Conservation (phyloP, 106 monocot species). For the Narthecium ossifragum region DNA sequence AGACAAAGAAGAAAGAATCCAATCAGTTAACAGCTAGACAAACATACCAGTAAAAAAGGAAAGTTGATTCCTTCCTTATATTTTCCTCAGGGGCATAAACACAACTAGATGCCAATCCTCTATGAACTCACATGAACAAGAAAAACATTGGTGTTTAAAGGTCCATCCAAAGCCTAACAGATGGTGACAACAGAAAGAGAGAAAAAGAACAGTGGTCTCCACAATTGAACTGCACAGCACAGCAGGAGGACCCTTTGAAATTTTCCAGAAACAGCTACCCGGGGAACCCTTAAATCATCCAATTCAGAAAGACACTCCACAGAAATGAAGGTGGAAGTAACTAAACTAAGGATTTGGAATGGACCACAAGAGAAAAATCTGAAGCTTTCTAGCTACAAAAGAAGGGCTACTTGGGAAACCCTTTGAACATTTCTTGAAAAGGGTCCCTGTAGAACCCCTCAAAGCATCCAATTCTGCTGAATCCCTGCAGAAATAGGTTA, state of each 20-base stretch:
- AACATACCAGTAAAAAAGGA: slow-evolving; percentile 10
- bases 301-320: not conserved
- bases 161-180: not conserved
- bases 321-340: not conserved
- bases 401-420: no score
- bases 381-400: slow-evolving; percentile 16
- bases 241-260: not conserved
- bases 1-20: slow-evolving; percentile 25
- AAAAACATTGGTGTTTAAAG: not conserved
- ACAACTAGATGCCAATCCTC: not conserved
- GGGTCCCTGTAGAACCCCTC: no score
- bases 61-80: slow-evolving; percentile 12
- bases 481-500: no score
- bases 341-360: not conserved
- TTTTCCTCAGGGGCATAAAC: not conserved
- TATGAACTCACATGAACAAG: not conserved
- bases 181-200: slow-evolving; percentile 1
- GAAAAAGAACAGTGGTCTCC: not conserved
- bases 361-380: slow-evolving; percentile 17
- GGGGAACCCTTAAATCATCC: not conserved
- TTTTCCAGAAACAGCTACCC: not conserved
- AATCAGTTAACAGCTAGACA: slow-evolving; percentile 23
- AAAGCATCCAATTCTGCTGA: no score
- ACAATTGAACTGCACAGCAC: not conserved
- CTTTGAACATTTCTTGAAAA: no score